Base-by-base conservation (phyloP, 2,329 filamentous ascomycete genomes). In the Pseudopithomyces chartarum region DNA sequence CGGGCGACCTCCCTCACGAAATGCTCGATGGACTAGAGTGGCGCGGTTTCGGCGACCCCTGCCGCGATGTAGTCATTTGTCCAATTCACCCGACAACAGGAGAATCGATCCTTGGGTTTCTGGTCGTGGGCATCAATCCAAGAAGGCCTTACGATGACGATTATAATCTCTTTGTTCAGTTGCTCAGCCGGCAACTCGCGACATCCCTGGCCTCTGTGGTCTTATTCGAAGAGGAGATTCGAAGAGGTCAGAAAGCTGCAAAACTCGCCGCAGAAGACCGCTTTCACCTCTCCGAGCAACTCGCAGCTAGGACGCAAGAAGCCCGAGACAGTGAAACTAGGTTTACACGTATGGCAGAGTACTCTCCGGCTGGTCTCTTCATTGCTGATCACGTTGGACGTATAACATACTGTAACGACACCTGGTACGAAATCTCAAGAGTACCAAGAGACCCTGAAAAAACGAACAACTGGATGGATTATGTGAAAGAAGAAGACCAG, bases 291-390 rank as follows among this genome's bases (percentile, higher is more conserved):
- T 91, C 89, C 0, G 84, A 91, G 70, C 89, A 94, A 69, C 81
- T 95, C 13, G 86, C 87, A 42, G 81, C 89, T 29, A 76, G 82
- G 46, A 85, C 83, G 1, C 80, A 84, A 68, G 81, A 85, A 70
- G 83, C 82, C 2, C 79, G 80, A 23, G 82, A 84, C 54, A 83
- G 87, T 69, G 91, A 95, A 71, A 88, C 89, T 32, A 88, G 89
- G 56, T 95, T 95, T 70, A 91, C 90, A 0, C 83, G 90, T 43
- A 92, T 95, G 89, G 90, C 91, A 2, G 90, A 93, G 68, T 91
- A 92, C 61, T 89, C 90, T 0, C 91, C 91, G 0, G 90, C 93
- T 1, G 91, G 91, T 26, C 89, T 96, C 78, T 94, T 94, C 71
- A 93, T 95, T 63, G 89, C 90, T n/a, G 85, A 92, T 67, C 82